A percentile compares a stretch with the other conserved stretches of the same genome.
These are phyloP conservation scores for Berkeleyomyces rouxiae DNA, from an alignment of 2,329 filamentous ascomycete species.

Conservation along the genomic window DNA sequence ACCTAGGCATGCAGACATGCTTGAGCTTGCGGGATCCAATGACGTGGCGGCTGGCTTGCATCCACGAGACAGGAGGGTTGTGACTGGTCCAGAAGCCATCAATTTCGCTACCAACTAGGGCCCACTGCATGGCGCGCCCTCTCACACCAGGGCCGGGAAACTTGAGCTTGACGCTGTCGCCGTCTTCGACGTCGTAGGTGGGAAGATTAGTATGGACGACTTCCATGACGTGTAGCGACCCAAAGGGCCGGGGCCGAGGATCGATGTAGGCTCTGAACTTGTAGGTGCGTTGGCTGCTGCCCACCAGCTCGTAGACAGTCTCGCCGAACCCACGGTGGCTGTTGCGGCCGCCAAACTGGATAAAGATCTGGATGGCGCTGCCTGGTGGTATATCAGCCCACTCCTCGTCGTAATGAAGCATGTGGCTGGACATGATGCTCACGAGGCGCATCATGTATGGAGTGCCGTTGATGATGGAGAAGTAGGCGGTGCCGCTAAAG, in stretches of 20 bases:
- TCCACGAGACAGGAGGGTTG: conserved; percentile 16
- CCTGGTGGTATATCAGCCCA: conserved; percentile 6
- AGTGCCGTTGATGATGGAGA: conserved; percentile 8
- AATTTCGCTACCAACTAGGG: conserved; percentile 1
- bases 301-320: conserved; percentile 2
- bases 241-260: neutral
- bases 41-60: conserved; percentile 17
- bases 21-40: conserved; percentile 23
- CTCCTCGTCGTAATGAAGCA: conserved; percentile 10
- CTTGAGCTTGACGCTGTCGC: neutral
- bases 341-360: conserved; percentile 10
- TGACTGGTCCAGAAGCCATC: conserved; percentile 9
- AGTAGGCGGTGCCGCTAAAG: conserved; percentile 5
- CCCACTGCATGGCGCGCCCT: conserved; percentile 7
- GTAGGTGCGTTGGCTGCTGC: conserved; percentile 3
- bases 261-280: conserved; percentile 6
- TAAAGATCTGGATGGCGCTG: conserved; percentile 7
- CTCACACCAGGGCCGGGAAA: conserved; percentile 6
- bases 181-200: neutral
- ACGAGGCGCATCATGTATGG: conserved; percentile 8
- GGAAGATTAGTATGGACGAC: conserved; percentile 2
- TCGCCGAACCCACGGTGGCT: conserved; percentile 6
- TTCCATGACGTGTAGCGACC: conserved; percentile 7
- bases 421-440: conserved; percentile 1
- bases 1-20: conserved; percentile 29